Percentiles rank a stretch among this genome's conserved stretches.
These are phyloP conservation scores for Camelina laxa DNA, from an alignment of 345 rosid species.

Conservation along the genomic window DNA sequence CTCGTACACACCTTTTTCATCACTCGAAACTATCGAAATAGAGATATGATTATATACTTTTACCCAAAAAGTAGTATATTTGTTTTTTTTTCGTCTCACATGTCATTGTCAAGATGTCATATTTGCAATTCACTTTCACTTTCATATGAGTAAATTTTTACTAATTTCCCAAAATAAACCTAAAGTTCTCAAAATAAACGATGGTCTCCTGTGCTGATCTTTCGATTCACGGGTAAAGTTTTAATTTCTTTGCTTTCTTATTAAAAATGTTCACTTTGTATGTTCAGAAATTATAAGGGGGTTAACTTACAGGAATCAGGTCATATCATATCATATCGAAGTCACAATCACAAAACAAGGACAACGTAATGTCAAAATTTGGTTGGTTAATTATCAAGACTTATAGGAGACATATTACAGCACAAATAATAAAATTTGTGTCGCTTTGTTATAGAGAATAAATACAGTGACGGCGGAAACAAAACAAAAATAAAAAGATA, in stretches of 20 bases:
- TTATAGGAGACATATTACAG: conserved; percentile 8
- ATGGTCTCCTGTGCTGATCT: neutral
- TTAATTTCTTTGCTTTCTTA: neutral
- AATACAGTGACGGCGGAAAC: conserved; percentile 27
- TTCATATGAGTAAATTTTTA: neutral
- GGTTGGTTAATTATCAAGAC: neutral
- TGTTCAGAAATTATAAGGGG: neutral
- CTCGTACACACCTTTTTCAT: neutral
- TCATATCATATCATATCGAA: conserved; percentile 23
- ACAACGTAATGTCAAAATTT: neutral
- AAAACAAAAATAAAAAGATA: conserved; percentile 27
- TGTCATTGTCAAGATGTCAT: neutral
- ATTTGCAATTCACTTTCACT: neutral
- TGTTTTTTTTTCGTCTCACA: neutral
- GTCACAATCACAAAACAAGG: conserved; percentile 13
- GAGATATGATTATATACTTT: neutral
- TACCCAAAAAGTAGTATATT: neutral
- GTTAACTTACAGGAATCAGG: conserved; percentile 20
- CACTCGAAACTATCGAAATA: neutral
- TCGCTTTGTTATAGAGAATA: neutral
- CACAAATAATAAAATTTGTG: neutral
- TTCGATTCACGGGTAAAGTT: neutral
- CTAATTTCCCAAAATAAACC: neutral
- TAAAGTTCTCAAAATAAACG: neutral
- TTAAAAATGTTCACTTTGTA: neutral